Percentiles rank a stretch among this genome's conserved stretches.
phyloP scores from a whole-genome alignment of 768 basidiomycete genomes.

The Pleurotus ostreatus region DNA sequence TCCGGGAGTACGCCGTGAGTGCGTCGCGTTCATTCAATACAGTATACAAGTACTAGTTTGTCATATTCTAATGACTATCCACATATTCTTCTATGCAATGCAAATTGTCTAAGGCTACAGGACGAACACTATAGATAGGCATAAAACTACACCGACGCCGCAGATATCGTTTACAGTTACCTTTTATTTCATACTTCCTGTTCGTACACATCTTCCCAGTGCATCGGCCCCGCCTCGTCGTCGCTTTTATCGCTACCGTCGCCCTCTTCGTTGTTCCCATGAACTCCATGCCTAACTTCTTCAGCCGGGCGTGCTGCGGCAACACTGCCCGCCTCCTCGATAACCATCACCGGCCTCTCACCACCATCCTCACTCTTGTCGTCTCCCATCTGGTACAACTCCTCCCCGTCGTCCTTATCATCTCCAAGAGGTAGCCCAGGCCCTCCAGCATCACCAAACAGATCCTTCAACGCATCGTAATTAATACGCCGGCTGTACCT shows the following conservation, averaged over 20 bases:
- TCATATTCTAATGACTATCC: neutral
- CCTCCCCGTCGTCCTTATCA: conserved; percentile 36
- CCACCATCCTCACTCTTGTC: conserved; percentile 35
- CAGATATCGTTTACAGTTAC: neutral
- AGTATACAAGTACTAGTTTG: no score
- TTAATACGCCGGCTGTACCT: conserved; percentile 93
- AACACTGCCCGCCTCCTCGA: conserved; percentile 42
- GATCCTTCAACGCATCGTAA: conserved; percentile 80
- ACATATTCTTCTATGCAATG: neutral
- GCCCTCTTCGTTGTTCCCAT: conserved; percentile 29
- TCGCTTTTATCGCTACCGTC: conserved; percentile 52
- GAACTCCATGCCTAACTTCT: conserved; percentile 16
- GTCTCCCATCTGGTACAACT: conserved; percentile 37
- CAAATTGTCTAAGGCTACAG: neutral
- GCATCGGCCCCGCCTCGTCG: conserved; percentile 37
- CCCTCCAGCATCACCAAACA: conserved; percentile 55
- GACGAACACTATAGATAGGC: neutral
- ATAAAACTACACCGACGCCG: neutral
- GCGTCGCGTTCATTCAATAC: no score
- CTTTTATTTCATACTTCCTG: conserved; percentile 54
- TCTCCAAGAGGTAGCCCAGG: conserved; percentile 13
- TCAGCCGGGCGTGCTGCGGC: conserved; percentile 25
- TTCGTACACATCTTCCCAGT: conserved; percentile 56
- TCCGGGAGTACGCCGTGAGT: no score
- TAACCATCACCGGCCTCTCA: conserved; percentile 26